Percentiles rank a stretch among this genome's conserved stretches.
These are phyloP conservation scores for Eragrostis curvula DNA, from an alignment of 176 grass and related monocot species.

Conservation along the genomic window DNA sequence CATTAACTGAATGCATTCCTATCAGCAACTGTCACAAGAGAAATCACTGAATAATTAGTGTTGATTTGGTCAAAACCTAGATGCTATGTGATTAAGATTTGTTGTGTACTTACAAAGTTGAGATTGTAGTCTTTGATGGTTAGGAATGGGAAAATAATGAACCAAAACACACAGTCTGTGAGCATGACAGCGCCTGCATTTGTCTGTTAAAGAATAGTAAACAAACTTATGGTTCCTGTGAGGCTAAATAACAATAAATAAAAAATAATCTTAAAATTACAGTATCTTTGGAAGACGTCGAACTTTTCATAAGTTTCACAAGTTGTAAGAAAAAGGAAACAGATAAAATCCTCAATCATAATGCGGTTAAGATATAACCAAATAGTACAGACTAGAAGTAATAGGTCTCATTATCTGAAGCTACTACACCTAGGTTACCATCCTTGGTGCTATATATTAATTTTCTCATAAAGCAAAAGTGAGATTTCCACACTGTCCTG, in stretches of 20 bases:
- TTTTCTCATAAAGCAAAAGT: constrained; percentile 34
- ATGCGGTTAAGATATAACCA: too few species aligned
- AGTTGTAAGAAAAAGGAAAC: not conserved
- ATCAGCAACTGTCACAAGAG: constrained; percentile 60
- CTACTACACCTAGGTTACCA: constrained; percentile 15
- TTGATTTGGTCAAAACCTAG: not conserved
- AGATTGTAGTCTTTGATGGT: constrained; percentile 84
- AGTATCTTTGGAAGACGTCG: not conserved
- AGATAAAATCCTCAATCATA: too few species aligned
- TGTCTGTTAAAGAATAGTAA: constrained; percentile 54
- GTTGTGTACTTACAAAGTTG: constrained; percentile 70
- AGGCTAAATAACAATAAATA: not conserved
- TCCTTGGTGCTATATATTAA: constrained; percentile 17
- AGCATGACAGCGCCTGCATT: constrained; percentile 96
- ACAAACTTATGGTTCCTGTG: constrained; percentile 2
- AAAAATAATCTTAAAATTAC: not conserved
- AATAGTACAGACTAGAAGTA: not conserved
- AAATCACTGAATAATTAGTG: not conserved
- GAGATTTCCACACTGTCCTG: constrained; percentile 8
- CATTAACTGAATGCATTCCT: constrained; percentile 94
- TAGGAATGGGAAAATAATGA: constrained; percentile 98
- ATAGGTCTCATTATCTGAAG: not conserved
- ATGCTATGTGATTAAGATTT: not conserved
- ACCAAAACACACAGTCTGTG: constrained; percentile 97
- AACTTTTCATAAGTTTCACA: not conserved